These are phyloP conservation scores for Monosporascus sp. DNA, from an alignment of 2,329 filamentous ascomycete genomes.

Conservation along the genomic window DNA sequence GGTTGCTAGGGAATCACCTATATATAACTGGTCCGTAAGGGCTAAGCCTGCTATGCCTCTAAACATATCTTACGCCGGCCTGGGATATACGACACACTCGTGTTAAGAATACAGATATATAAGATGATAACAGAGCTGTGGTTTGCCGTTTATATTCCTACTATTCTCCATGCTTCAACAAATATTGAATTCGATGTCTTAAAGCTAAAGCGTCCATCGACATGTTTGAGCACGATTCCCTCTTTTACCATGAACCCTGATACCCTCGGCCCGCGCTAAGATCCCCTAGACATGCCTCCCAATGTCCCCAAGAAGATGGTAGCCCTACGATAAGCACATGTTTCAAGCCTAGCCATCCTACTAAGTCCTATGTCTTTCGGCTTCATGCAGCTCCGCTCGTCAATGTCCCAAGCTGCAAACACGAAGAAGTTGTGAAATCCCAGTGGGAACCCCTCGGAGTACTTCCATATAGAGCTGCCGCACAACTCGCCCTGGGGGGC, in stretches of 20 bases:
- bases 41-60: no score
- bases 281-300: neutral
- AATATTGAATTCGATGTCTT: constrained; percentile 8
- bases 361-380: constrained; percentile 24
- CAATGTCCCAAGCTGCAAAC: constrained; percentile 28
- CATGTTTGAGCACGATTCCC: constrained; percentile 5
- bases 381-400: constrained; percentile 19
- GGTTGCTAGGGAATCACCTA: no score
- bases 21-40: no score
- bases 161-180: constrained; percentile 7
- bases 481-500: constrained; percentile 29
- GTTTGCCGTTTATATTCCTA: neutral
- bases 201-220: constrained; percentile 5
- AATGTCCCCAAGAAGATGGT: constrained; percentile 1
- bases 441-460: constrained; percentile 20
- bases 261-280: constrained; percentile 3
- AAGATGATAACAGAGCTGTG: no score
- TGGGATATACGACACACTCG: no score
- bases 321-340: constrained; percentile 24
- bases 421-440: constrained; percentile 27
- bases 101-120: no score
- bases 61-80: no score
- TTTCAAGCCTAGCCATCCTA: constrained; percentile 19
- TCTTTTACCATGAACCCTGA: constrained; percentile 4
- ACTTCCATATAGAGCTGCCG: constrained; percentile 21